Percentiles rank a stretch among this genome's conserved stretches.
Conservation (phyloP, 805 yeast genomes). For the Kodamaea hsintzibuensis region DNA sequence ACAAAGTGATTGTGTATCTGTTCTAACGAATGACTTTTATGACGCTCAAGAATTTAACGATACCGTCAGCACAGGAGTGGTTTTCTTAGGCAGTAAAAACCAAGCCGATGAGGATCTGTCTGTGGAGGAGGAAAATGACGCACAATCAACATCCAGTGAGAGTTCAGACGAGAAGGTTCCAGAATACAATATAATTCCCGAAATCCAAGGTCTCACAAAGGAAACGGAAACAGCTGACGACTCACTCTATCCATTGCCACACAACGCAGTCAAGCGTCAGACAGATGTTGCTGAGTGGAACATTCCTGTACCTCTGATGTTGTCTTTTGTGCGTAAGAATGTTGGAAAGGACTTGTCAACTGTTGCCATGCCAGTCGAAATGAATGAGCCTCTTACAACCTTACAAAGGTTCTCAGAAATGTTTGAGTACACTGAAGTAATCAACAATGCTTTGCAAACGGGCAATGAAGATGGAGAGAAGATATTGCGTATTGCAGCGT, state of each 20-base stretch:
- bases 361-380: constrained; percentile 89
- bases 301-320: constrained; percentile 76
- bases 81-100: constrained; percentile 38
- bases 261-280: constrained; percentile 50
- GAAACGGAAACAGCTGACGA: constrained; percentile 13
- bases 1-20: constrained; percentile 26
- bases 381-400: constrained; percentile 87
- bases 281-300: constrained; percentile 57
- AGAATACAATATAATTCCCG: background rate
- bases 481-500: constrained; percentile 69
- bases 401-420: constrained; percentile 79
- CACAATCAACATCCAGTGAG: constrained; percentile 17
- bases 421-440: constrained; percentile 70
- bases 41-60: constrained; percentile 73
- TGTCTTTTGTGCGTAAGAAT: constrained; percentile 79
- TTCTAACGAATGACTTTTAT: constrained; percentile 32
- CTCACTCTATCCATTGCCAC: constrained; percentile 69
- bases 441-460: constrained; percentile 60
- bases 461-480: constrained; percentile 55
- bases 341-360: constrained; percentile 88
- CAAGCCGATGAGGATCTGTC: constrained; percentile 5
- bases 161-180: constrained; percentile 7
- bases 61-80: constrained; percentile 51
- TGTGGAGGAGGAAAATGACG: constrained; percentile 2
- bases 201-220: background rate